These are phyloP conservation scores for Echites panduratus DNA, from an alignment of 257 asterid species.

Conservation along the genomic window DNA sequence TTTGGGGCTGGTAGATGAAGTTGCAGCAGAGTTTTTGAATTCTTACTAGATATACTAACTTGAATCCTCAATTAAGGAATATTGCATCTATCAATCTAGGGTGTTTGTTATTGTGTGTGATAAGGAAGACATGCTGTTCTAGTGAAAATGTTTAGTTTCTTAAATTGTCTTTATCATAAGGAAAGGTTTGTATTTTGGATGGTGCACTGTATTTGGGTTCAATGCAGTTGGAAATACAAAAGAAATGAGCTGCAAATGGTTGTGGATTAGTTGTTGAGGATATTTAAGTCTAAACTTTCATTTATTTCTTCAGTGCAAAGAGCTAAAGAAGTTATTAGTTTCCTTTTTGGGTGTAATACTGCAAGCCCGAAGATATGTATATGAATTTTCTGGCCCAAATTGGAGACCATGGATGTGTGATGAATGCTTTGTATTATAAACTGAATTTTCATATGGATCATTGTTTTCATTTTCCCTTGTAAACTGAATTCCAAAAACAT, in stretches of 20 bases:
- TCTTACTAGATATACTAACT: not conserved
- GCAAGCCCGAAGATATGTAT: not conserved
- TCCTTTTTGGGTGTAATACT: not conserved
- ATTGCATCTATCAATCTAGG: not conserved
- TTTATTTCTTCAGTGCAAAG: not conserved
- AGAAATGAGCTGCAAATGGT: not conserved
- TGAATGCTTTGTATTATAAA: not conserved
- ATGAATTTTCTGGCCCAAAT: not conserved
- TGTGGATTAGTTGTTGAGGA: not conserved
- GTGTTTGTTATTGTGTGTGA: not conserved
- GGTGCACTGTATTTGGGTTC: not conserved
- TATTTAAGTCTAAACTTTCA: not conserved
- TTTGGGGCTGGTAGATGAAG: not conserved
- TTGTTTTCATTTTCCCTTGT: no score
- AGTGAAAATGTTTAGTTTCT: not conserved
- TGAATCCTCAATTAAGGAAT: not conserved
- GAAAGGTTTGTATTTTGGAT: not conserved
- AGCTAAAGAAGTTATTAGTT: not conserved
- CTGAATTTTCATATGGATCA: not conserved
- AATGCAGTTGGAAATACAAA: not conserved
- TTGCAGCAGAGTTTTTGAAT: not conserved
- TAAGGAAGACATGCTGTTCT: not conserved
- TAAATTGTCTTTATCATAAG: not conserved
- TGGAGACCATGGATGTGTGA: not conserved
- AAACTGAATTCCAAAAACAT: no score